Evolutionary conservation across 208 protist species (phyloP).

Genomic region (Naegleria gruberi): DNA sequence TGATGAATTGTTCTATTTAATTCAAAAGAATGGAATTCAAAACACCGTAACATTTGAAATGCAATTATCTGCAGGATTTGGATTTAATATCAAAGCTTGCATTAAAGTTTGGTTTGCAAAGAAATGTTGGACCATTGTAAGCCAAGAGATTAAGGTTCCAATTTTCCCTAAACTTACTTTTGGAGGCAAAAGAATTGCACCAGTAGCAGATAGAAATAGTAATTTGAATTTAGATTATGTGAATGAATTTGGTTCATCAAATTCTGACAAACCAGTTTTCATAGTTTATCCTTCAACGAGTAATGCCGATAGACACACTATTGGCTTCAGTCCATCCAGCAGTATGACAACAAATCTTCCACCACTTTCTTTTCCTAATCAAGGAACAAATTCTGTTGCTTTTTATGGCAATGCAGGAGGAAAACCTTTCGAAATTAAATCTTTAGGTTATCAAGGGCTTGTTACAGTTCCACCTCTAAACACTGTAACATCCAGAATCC

Average conservation of each 20-base stretch:
- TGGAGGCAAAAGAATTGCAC: background rate
- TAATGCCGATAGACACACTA: background rate
- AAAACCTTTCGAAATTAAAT: background rate
- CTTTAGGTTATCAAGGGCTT: background rate
- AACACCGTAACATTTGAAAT: background rate
- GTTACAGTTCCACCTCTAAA: background rate
- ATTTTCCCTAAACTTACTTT: background rate
- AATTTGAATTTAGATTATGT: background rate
- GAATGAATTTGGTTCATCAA: background rate
- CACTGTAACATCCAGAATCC: background rate
- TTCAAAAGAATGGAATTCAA: background rate
- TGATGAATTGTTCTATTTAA: background rate
- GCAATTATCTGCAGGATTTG: background rate
- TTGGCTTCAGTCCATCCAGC: background rate
- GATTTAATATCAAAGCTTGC: background rate
- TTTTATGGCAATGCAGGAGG: background rate
- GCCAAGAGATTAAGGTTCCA: background rate
- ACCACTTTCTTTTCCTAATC: background rate
- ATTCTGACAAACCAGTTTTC: background rate
- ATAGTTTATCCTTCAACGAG: background rate
- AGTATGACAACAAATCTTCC: background rate
- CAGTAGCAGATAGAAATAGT: background rate
- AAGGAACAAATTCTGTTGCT: background rate
- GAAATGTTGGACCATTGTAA: background rate
- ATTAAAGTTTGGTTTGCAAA: background rate